Conservation (phyloP, 2,329 filamentous ascomycete species). For the Nigrograna mackinnonii region DNA sequence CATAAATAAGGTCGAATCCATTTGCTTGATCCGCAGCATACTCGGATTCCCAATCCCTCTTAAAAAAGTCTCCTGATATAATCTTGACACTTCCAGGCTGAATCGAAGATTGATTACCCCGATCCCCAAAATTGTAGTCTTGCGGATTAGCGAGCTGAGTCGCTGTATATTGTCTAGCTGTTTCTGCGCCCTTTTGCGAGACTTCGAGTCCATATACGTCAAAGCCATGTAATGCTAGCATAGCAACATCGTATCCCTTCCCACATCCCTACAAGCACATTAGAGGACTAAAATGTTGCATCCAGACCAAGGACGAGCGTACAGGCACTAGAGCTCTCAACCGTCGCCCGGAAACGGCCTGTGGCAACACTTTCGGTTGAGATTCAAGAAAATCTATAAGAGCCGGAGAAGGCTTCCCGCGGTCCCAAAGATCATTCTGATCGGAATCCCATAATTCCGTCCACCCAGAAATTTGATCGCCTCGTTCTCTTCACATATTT, state of each 20-base stretch:
- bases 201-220: constrained; percentile 74
- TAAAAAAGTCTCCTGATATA: constrained; percentile 68
- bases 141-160: constrained; percentile 11
- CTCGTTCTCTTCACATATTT: constrained; percentile 6
- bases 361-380: constrained; percentile 28
- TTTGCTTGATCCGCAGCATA: constrained; percentile 23
- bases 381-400: constrained; percentile 32
- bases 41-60: constrained; percentile 54
- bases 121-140: constrained; percentile 43
- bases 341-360: constrained; percentile 23
- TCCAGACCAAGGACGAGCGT: constrained; percentile 1
- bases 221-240: constrained; percentile 73
- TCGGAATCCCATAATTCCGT: constrained; percentile 56
- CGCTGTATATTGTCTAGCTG: constrained; percentile 14
- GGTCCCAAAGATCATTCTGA: constrained; percentile 59
- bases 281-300: too few species aligned
- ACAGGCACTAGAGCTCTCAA: constrained; percentile 70
- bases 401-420: constrained; percentile 56
- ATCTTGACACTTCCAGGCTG: constrained; percentile 56
- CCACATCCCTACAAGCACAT: constrained; percentile 64
- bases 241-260: constrained; percentile 74
- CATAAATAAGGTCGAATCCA: constrained; percentile 63
- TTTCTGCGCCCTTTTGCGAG: constrained; percentile 49
- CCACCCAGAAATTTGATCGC: constrained; percentile 44
- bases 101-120: constrained; percentile 39